These are phyloP conservation scores for Tricholoma saponaceum DNA, from an alignment of 768 basidiomycete genomes.

Conservation along the genomic window DNA sequence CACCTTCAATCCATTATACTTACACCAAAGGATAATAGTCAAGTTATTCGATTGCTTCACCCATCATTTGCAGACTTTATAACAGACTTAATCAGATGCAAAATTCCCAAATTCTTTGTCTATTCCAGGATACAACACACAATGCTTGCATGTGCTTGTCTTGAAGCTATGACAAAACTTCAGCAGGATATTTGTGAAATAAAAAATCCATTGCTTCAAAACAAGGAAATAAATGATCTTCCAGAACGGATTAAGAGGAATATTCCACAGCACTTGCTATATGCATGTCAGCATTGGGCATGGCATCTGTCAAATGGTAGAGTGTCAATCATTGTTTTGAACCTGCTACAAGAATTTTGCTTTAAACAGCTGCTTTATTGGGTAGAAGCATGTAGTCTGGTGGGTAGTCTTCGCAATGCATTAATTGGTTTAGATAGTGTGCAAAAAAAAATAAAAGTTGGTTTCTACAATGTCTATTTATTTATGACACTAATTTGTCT, in stretches of 20 bases:
- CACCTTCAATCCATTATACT: neutral
- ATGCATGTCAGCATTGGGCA: neutral
- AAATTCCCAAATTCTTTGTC: neutral
- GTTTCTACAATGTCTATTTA: neutral
- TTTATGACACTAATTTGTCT: neutral
- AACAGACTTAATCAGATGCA: neutral
- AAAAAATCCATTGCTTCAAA: neutral
- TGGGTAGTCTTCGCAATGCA: neutral
- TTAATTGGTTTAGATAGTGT: neutral
- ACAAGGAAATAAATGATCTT: neutral
- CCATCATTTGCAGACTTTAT: neutral
- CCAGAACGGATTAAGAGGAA: neutral
- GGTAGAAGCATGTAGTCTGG: neutral
- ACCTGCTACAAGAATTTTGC: neutral
- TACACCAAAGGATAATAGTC: neutral
- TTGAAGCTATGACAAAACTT: neutral
- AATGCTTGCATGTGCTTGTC: neutral
- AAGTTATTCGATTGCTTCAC: neutral
- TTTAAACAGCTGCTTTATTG: neutral
- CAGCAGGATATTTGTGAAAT: neutral
- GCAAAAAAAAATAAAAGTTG: neutral
- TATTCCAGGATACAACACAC: neutral
- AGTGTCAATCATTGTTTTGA: neutral
- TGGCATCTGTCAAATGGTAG: neutral
- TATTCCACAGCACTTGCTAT: neutral